Evolutionary conservation across 176 grass and related monocot species (phyloP).

Genomic region (Hsuehochloa calcarea): DNA sequence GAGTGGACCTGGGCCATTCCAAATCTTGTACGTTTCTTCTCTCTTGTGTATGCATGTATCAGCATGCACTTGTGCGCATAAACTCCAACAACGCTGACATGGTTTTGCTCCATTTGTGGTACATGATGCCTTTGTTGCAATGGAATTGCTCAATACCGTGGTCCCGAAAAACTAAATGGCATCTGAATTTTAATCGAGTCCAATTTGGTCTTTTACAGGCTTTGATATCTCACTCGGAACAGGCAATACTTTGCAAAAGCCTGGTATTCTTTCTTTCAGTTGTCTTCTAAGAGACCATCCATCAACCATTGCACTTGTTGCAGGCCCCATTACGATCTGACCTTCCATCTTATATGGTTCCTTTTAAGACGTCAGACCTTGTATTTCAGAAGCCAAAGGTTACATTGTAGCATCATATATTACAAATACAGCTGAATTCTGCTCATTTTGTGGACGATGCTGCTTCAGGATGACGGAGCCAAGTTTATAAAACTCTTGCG

Average conservation of each 20-base stretch:
- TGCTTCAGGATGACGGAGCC: slow-evolving; percentile 66
- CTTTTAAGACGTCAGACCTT: slow-evolving; percentile 65
- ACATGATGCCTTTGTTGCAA: slow-evolving; percentile 9
- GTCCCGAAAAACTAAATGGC: background rate
- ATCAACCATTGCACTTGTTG: background rate
- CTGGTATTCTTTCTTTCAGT: slow-evolving; percentile 54
- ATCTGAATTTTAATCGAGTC: slow-evolving; percentile 1
- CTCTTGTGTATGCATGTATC: background rate
- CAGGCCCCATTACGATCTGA: slow-evolving; percentile 84
- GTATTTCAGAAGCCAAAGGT: slow-evolving; percentile 73
- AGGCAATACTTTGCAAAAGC: slow-evolving; percentile 82
- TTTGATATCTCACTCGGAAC: slow-evolving; percentile 68
- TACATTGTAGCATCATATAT: background rate
- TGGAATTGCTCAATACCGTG: background rate
- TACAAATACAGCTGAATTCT: background rate
- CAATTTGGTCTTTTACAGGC: slow-evolving; percentile 53
- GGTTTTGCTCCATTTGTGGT: background rate
- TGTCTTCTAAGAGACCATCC: background rate
- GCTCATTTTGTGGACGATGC: background rate
- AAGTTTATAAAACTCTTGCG: slow-evolving; percentile 81
- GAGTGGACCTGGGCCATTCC: background rate
- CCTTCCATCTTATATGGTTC: slow-evolving; percentile 90
- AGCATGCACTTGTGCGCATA: background rate
- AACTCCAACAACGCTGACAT: background rate
- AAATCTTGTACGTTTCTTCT: background rate